Conservation (phyloP, 768 basidiomycete species). For the Pisolithus albus region DNA sequence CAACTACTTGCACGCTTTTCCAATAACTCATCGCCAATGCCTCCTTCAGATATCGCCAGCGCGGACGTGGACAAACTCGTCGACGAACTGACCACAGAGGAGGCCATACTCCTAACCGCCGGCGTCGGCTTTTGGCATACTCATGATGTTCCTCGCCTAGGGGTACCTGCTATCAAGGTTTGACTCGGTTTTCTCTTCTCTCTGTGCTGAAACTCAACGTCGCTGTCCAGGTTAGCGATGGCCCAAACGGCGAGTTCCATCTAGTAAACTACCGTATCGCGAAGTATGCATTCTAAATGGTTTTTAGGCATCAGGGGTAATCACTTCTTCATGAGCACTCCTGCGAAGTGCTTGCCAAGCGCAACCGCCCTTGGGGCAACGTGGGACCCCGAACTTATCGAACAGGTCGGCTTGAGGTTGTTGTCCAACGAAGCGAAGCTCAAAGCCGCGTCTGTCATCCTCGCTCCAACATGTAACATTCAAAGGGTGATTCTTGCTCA, state of each 20-base stretch:
- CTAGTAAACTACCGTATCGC: background rate
- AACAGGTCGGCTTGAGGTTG: slow-evolving; percentile 54
- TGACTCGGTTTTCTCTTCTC: slow-evolving; percentile 2
- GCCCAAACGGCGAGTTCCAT: slow-evolving; percentile 56
- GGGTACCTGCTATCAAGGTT: slow-evolving; percentile 66
- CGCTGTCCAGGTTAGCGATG: slow-evolving; percentile 56
- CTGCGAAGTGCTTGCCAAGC: slow-evolving; percentile 71
- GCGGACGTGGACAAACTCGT: slow-evolving; percentile 56
- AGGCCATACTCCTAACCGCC: slow-evolving; percentile 64
- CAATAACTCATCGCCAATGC: slow-evolving; percentile 34
- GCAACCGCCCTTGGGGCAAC: slow-evolving; percentile 73
- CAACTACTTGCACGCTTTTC: background rate
- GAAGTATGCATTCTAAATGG: background rate
- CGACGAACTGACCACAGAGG: slow-evolving; percentile 63
- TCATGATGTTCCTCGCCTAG: slow-evolving; percentile 53
- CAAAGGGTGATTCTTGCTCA: slow-evolving; percentile 48
- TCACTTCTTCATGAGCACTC: slow-evolving; percentile 76
- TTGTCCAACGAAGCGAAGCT: slow-evolving; percentile 69
- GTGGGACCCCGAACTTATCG: slow-evolving; percentile 60
- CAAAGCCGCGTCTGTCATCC: slow-evolving; percentile 57
- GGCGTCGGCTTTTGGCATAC: slow-evolving; percentile 80
- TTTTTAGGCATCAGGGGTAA: slow-evolving; percentile 51
- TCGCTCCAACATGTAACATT: slow-evolving; percentile 82
- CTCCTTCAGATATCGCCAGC: slow-evolving; percentile 62
- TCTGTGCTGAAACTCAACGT: slow-evolving; percentile 2